A percentile compares a stretch with the other conserved stretches of the same genome.
These are phyloP conservation scores for Cucumis sativus DNA, from an alignment of 306 rosid species.

Conservation along the genomic window Cucumber_9930_V3 NC_026660.2:25222501-25223000, in stretches of 20 bases:
- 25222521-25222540: neutral
- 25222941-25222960: constrained; percentile 46
- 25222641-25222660: constrained; percentile 77
- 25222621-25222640: constrained; percentile 65
- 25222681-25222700: constrained; percentile 84
- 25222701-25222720: constrained; percentile 58
- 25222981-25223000: constrained; percentile 89
- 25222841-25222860: constrained; percentile 85
- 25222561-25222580: constrained; percentile 80
- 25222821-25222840: constrained; percentile 87
- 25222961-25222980: constrained; percentile 52
- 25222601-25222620: constrained; percentile 58
- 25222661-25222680: constrained; percentile 91
- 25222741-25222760: constrained; percentile 58
- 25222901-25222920: constrained; percentile 91
- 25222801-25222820: constrained; percentile 80
- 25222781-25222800: constrained; percentile 45
- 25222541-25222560: neutral
- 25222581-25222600: constrained; percentile 71
- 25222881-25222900: constrained; percentile 71
- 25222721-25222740: constrained; percentile 53
- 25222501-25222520: neutral
- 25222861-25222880: constrained; percentile 78
- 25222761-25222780: constrained; percentile 24
- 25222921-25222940: constrained; percentile 78